Conservation (phyloP, 208 protist species). For the Naegleria lovaniensis region DNA sequence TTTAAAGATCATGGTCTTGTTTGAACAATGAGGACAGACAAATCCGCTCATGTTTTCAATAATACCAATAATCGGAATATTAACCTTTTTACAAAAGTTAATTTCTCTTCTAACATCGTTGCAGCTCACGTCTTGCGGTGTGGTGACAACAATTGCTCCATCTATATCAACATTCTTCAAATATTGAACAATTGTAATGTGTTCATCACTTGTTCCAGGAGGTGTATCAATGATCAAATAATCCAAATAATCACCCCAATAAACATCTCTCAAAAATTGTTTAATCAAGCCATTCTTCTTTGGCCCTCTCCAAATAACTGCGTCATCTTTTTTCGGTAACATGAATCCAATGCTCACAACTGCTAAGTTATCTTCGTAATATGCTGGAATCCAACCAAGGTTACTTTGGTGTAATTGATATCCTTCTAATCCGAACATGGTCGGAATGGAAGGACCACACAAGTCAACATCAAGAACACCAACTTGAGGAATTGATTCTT, state of each 20-base stretch:
- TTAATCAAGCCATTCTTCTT: conserved; percentile 96
- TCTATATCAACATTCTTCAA: conserved; percentile 61
- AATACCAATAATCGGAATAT: conserved; percentile 72
- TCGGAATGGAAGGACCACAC: conserved; percentile 91
- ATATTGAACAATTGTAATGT: conserved; percentile 89
- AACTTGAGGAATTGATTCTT: conserved; percentile 52
- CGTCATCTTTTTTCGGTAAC: conserved; percentile 85
- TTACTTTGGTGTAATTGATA: conserved; percentile 79
- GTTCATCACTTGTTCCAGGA: conserved; percentile 99
- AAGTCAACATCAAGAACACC: conserved; percentile 99
- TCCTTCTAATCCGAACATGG: conserved; percentile 68
- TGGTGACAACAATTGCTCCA: conserved; percentile 46
- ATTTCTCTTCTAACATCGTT: conserved; percentile 82
- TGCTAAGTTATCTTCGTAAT: conserved; percentile 85
- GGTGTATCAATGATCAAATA: conserved; percentile 98
- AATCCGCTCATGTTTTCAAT: conserved; percentile 87
- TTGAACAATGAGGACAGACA: conserved; percentile 79
- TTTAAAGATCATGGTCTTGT: conserved; percentile 82
- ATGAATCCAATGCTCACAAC: conserved; percentile 98
- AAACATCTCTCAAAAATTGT: conserved; percentile 95
- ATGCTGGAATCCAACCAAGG: conserved; percentile 87
- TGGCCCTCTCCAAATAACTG: conserved; percentile 95
- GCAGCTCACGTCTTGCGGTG: conserved; percentile 66
- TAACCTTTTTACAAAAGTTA: conserved; percentile 59
- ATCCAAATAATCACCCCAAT: conserved; percentile 92